Evolutionary conservation across 2,329 filamentous ascomycete genomes (phyloP).

Genomic region (Tolypocladium guangdongense): DNA sequence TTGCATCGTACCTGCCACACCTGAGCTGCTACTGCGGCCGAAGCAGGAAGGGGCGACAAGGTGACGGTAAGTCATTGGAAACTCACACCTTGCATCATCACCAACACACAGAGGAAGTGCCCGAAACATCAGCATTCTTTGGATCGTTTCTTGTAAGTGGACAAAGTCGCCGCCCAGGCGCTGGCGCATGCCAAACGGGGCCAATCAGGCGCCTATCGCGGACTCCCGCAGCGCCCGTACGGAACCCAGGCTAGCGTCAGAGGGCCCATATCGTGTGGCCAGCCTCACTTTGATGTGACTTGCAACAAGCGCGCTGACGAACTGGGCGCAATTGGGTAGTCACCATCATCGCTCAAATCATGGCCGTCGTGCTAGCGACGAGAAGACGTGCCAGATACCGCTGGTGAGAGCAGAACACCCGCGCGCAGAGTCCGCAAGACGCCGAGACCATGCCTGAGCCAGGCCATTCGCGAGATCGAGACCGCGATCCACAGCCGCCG

Average conservation of each 20-base stretch:
- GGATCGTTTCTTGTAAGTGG: neutral
- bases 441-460: slow-evolving; percentile 3
- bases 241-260: neutral
- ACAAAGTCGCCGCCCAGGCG: neutral
- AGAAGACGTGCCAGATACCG: neutral
- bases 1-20: neutral
- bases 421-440: neutral
- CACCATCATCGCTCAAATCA: neutral
- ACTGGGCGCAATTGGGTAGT: neutral
- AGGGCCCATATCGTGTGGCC: neutral
- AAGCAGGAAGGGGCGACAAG: neutral
- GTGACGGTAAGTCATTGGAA: neutral
- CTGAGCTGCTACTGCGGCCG: neutral
- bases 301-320: neutral
- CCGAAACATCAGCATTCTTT: neutral
- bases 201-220: neutral
- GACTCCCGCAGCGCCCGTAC: neutral
- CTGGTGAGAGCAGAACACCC: neutral
- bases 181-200: no score
- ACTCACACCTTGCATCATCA: neutral
- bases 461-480: slow-evolving; percentile 8
- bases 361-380: neutral
- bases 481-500: slow-evolving; percentile 13
- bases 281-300: neutral
- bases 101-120: no score